Evolutionary conservation across 2,329 filamentous ascomycete genomes (phyloP), one percentile per base, ranked within the genome.

Genomic region (Aspergillus felis): DNA sequence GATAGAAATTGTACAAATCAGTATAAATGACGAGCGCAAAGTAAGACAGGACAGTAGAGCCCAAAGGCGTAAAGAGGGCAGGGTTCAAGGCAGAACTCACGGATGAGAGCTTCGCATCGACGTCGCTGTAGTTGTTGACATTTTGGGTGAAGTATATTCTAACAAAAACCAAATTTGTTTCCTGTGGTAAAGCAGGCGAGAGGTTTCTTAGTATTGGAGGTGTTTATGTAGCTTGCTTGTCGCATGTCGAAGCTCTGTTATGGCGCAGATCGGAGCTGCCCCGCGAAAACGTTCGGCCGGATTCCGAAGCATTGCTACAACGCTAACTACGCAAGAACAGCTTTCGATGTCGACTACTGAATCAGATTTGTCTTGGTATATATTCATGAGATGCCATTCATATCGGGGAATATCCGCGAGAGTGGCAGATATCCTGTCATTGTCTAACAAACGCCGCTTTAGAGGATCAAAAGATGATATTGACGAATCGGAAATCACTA

Each of bases 101-200:
- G 88, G 87, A 63, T 88, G 84, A 55, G 86, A 88, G 76, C 90
- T 92, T 75, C 93, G 89, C 51, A 91, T 83, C 63, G 87, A 85
- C 44, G 84, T 84, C 42, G 83, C 78, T n/a, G 91, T 90, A 69
- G 94, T 89, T 22, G 91, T 94, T 57, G 92, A 92, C 92, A 96
- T 96, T 32, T 48, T 65, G 54, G 42, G 29, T 41, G 49, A 50
- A 41, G 22, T 38, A 25, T 28, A 14, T 32, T 14, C 10, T 22
- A 3, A 17, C 1, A 14, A 12, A 8, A 5, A 2, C n/a, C n/a
- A 14, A 27, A 14, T 47, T 14, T 9, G 27, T n/a, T 14, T 17
- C 29, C 5, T 20, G n/a, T 32, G 5, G n/a, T 35, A 17, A 12
- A 47, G 24, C 44, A 25, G 24, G 25, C 14, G 22, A n/a, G 28